Base-by-base conservation (phyloP, 2,329 filamentous ascomycete genomes). In the Apiospora koreana region DNA sequence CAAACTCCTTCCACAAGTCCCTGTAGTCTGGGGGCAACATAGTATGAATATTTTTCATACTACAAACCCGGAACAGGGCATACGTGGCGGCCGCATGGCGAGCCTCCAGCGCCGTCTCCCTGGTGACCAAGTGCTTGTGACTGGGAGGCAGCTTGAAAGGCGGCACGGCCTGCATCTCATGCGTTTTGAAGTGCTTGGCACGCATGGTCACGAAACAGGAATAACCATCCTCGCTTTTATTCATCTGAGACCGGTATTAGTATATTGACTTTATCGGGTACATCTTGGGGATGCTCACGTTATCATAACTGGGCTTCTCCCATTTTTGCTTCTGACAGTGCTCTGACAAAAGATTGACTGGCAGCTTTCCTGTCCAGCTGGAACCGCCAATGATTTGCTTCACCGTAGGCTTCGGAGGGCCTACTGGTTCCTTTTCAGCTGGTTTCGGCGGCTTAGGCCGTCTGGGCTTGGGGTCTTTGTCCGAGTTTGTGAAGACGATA, bases 301-400 rank as follows among this genome's bases (percentile, higher is more conserved):
- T 94, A 73, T 92, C 92, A 81, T 97, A 99, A 73, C 97, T 95
- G 1, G 95, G 95, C 79, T 92, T 95, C 74, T 94, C 93, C 96
- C 96, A 99, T 79, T 94, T 94, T 80, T 97, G 93, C 81, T 95
- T 97, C 83, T 97, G 94, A 77, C 95, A 98, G 82, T 97, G 93
- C 85, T 98, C 96, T 45, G 93, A 94, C 73, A 98, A 88, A 76
- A 98, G 87, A 79, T 97, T 98, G 73, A 98, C 93, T 1, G 96
- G 96, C 42, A 99, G 85, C 80, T 99, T 99, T 50, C 96, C 96
- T 0, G 96, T 99, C 96, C 96, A 99, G 75, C 94, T 98, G 71
- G 94, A 90, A 66, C 96, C 96, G 54, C 94, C 96, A 77, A 99
- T 97, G 74, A 99, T 85, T 75, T 97, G 94, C 81, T 92, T 92